Evolutionary conservation across 169 alveolate genomes (phyloP).

Genomic region (Plasmodium malariae): DNA sequence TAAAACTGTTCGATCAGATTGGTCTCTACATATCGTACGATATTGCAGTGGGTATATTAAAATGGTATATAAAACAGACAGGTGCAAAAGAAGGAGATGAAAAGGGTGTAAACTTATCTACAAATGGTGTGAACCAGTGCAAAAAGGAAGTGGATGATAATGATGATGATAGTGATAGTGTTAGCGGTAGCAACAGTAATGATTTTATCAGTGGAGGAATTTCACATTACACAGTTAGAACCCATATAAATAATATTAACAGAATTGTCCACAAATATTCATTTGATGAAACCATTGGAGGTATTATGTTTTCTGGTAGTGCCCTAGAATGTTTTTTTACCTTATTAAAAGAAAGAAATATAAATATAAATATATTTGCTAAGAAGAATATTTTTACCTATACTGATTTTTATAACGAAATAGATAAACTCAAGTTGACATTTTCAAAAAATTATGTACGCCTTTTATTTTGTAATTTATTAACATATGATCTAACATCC

Average conservation of each 20-base stretch:
- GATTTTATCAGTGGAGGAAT: background rate
- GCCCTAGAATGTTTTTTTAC: constrained; percentile 27
- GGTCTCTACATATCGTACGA: constrained; percentile 52
- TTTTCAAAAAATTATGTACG: constrained; percentile 48
- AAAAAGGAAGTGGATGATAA: background rate
- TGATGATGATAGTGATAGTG: background rate
- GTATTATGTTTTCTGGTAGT: constrained; percentile 63
- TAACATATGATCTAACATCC: constrained; percentile 46
- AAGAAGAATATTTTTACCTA: constrained; percentile 36
- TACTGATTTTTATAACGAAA: constrained; percentile 36
- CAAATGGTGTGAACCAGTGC: no score
- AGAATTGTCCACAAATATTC: constrained; percentile 14
- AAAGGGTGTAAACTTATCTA: background rate
- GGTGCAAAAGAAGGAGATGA: background rate
- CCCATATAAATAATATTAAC: constrained; percentile 12
- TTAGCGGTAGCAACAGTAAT: background rate
- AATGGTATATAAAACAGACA: constrained; percentile 27
- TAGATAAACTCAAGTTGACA: constrained; percentile 21
- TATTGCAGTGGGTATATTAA: constrained; percentile 18
- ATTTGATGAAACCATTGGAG: constrained; percentile 4
- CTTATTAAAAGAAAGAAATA: constrained; percentile 45
- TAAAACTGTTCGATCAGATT: constrained; percentile 14
- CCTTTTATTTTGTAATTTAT: constrained; percentile 39
- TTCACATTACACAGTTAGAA: background rate
- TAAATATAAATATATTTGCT: constrained; percentile 30